Evolutionary conservation across 2,329 filamentous ascomycete genomes (phyloP).

Genomic region (Clarireedia paspali): DNA sequence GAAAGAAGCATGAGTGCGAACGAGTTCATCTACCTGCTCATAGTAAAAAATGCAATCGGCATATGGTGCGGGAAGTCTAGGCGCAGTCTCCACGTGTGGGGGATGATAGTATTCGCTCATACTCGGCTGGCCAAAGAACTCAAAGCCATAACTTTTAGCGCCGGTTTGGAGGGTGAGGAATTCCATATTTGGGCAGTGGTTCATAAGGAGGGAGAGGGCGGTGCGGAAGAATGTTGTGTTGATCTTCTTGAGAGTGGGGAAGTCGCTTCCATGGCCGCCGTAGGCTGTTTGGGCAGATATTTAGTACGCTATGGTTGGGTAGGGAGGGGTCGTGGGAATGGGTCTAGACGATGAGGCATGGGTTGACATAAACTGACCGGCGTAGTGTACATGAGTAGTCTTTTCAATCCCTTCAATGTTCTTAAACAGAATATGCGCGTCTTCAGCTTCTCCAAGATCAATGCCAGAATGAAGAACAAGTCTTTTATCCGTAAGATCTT

Average conservation of each 20-base stretch:
- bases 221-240: slow-evolving; percentile 32
- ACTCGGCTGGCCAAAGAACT: not conserved
- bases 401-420: slow-evolving; percentile 30
- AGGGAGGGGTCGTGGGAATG: too few relatives aligned
- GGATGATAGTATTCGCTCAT: not conserved
- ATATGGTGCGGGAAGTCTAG: not conserved
- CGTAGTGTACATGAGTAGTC: slow-evolving; percentile 37
- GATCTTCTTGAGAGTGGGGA: slow-evolving; percentile 11
- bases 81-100: not conserved
- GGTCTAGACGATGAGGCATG: too few relatives aligned
- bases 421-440: slow-evolving; percentile 1
- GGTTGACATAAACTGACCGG: not conserved
- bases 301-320: too few relatives aligned
- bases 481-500: not conserved
- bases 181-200: not conserved
- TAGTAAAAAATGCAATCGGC: not conserved
- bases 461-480: slow-evolving; percentile 31
- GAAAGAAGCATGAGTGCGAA: not conserved
- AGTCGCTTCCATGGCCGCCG: slow-evolving; percentile 14
- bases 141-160: not conserved
- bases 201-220: slow-evolving; percentile 20
- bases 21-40: not conserved
- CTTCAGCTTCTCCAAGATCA: slow-evolving; percentile 26
- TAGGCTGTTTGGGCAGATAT: not conserved
- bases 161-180: not conserved